Percentiles rank a stretch among this genome's conserved stretches.
phyloP scores from a whole-genome alignment of 2,329 filamentous ascomycete genomes.

The Fusarium mangiferae region DNA sequence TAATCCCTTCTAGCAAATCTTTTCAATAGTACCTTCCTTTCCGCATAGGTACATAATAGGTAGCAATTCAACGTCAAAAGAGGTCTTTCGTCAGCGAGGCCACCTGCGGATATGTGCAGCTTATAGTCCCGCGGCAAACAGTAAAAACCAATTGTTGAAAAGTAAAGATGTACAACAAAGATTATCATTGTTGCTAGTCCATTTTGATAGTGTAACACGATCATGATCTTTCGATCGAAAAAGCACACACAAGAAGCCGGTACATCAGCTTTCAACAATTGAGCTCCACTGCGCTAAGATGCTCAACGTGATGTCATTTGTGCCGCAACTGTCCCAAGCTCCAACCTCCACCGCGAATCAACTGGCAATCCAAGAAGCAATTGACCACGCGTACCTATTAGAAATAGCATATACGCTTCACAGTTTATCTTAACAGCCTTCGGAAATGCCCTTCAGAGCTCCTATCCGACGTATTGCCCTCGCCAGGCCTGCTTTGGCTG shows the following conservation, averaged over 20 bases:
- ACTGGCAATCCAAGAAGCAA: conserved; percentile 18
- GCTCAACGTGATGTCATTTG: conserved; percentile 42
- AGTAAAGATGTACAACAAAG: not conserved
- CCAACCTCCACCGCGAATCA: conserved; percentile 14
- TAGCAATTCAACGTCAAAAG: not conserved
- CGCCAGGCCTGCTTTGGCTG: conserved; percentile 43
- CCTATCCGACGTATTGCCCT: conserved; percentile 49
- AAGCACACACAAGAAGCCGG: not conserved
- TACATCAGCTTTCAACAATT: not conserved
- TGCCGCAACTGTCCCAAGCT: conserved; percentile 14
- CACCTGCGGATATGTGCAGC: not conserved
- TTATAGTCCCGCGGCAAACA: not conserved
- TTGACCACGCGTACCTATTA: conserved; percentile 13
- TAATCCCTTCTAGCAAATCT: not conserved
- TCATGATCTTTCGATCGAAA: not conserved
- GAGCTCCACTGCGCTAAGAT: conserved; percentile 21
- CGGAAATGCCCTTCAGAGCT: conserved; percentile 52
- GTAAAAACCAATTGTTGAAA: not conserved
- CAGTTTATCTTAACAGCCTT: not conserved
- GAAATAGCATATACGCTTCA: conserved; percentile 1
- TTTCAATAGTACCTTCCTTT: not conserved
- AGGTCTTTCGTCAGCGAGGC: not conserved
- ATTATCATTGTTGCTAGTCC: not conserved
- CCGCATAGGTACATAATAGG: not conserved
- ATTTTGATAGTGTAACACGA: not conserved